A percentile compares a stretch with the other conserved stretches of the same genome.
These are phyloP conservation scores for Pholiota adiposa DNA, from an alignment of 1,284 basidiomycete genomes.

Conservation along the genomic window DNA sequence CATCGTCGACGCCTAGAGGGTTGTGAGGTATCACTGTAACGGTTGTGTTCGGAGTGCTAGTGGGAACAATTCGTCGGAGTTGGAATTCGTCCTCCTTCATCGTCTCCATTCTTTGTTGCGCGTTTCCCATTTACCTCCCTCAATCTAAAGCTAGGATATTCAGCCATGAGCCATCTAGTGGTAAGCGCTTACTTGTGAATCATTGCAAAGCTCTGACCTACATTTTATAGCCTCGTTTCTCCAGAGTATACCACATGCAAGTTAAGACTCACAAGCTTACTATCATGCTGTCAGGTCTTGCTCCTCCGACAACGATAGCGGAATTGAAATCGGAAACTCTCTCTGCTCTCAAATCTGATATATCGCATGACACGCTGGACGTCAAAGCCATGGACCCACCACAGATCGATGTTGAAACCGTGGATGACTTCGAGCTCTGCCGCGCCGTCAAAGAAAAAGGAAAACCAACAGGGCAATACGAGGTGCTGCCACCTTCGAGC, in stretches of 20 bases:
- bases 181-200: not conserved
- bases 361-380: slow-evolving; percentile 33
- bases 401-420: slow-evolving; percentile 28
- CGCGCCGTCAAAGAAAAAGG: slow-evolving; percentile 54
- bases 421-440: slow-evolving; percentile 70
- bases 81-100: slow-evolving; percentile 1
- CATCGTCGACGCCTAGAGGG: slow-evolving; percentile 43
- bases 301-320: slow-evolving; percentile 56
- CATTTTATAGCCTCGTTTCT: slow-evolving; percentile 38
- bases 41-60: slow-evolving; percentile 22
- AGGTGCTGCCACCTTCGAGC: slow-evolving; percentile 47
- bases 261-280: slow-evolving; percentile 74
- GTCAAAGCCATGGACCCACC: slow-evolving; percentile 26
- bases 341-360: slow-evolving; percentile 57
- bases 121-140: not conserved
- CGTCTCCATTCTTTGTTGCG: not conserved
- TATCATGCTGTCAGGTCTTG: slow-evolving; percentile 57
- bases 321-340: slow-evolving; percentile 65
- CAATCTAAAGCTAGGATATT: not conserved
- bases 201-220: not conserved
- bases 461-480: slow-evolving; percentile 51
- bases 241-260: slow-evolving; percentile 64
- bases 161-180: slow-evolving; percentile 2
- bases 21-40: slow-evolving; percentile 3
- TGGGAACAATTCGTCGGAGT: slow-evolving; percentile 22